These are phyloP conservation scores for Dendrobium nobile DNA, from an alignment of 106 monocot species.

Conservation along the genomic window DNA sequence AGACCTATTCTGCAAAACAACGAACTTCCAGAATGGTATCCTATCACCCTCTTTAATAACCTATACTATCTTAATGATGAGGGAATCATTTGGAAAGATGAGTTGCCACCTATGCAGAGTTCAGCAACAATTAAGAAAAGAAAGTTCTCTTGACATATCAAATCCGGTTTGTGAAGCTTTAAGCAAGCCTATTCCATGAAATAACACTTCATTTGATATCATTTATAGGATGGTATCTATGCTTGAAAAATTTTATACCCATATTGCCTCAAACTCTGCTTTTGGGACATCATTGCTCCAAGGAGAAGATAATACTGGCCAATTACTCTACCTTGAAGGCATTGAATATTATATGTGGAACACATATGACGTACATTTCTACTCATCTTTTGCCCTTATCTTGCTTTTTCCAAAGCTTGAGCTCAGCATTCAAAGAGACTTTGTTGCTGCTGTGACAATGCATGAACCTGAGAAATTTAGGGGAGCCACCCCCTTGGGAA, in stretches of 20 bases:
- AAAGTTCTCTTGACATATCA: not conserved
- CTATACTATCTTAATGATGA: conserved; percentile 97
- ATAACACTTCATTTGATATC: conserved; percentile 30
- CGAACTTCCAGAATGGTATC: conserved; percentile 81
- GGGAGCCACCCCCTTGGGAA: too few species aligned
- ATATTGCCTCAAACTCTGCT: conserved; percentile 46
- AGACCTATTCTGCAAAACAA: conserved; percentile 74
- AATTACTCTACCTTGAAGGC: conserved; percentile 92
- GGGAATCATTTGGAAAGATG: conserved; percentile 98
- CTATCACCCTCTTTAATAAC: conserved; percentile 88
- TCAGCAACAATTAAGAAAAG: conserved; percentile 51
- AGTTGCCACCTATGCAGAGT: conserved; percentile 61
- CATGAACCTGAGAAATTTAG: conserved; percentile 50
- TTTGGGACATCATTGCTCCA: conserved; percentile 64
- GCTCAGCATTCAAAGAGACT: conserved; percentile 70
- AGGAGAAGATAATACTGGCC: conserved; percentile 85
- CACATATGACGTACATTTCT: conserved; percentile 97
- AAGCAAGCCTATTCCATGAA: conserved; percentile 7
- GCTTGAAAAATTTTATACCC: conserved; percentile 50
- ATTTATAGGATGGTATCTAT: conserved; percentile 14
- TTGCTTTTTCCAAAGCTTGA: conserved; percentile 74
- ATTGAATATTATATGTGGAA: conserved; percentile 95
- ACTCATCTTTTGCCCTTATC: conserved; percentile 68
- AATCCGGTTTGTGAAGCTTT: conserved; percentile 14
- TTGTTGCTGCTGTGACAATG: conserved; percentile 62